Evolutionary conservation across 257 asterid species (phyloP).

Genomic region (Eucommia ulmoides): DNA sequence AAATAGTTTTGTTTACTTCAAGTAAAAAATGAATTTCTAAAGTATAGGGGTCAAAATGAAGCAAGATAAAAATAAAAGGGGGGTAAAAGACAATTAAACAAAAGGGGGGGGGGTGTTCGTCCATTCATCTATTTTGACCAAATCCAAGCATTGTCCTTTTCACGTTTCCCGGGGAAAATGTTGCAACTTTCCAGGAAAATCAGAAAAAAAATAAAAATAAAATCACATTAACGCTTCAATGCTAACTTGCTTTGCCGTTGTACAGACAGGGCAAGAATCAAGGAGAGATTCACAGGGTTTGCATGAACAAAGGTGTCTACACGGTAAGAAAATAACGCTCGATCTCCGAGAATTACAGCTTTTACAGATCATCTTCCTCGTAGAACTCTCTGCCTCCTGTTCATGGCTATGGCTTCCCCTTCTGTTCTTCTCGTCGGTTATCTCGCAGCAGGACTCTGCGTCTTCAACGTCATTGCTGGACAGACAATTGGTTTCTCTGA

Average conservation of each 20-base stretch:
- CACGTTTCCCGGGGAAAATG: neutral
- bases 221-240: constrained; percentile 40
- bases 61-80: no score
- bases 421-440: neutral
- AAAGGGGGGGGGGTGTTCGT: no score
- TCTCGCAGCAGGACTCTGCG: constrained; percentile 46
- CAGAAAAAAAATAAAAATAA: no score
- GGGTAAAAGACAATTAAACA: no score
- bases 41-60: no score
- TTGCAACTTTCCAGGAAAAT: neutral
- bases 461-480: constrained; percentile 31
- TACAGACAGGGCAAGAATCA: constrained; percentile 63
- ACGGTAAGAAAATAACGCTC: constrained; percentile 59
- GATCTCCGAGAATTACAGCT: constrained; percentile 34
- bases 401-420: neutral
- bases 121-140: neutral
- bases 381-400: neutral
- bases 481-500: constrained; percentile 23
- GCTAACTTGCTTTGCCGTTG: constrained; percentile 34
- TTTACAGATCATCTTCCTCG: constrained; percentile 33
- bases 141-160: neutral
- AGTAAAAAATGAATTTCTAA: no score
- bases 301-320: constrained; percentile 75
- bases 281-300: constrained; percentile 42
- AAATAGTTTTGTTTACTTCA: no score